Percentiles rank a stretch among this genome's conserved stretches.
Evolutionary conservation across 139 green algal genomes (phyloP).

Genomic region (Desmodesmus armatus): DNA sequence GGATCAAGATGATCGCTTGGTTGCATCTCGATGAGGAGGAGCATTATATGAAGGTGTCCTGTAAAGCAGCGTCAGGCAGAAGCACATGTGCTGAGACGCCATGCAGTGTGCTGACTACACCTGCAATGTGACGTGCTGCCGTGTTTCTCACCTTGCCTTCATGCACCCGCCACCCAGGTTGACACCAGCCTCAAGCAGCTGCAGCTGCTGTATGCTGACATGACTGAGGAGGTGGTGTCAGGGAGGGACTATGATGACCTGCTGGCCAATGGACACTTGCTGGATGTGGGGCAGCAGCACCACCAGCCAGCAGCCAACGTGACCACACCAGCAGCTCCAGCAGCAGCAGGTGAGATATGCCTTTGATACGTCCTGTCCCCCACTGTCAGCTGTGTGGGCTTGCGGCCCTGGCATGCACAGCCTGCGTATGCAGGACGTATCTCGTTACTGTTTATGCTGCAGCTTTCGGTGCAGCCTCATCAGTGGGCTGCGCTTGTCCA

Average conservation of each 20-base stretch:
- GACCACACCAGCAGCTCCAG: background rate
- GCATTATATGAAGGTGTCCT: too few species aligned
- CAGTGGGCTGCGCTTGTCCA: too few species aligned
- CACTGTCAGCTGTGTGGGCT: too few species aligned
- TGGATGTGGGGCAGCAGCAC: background rate
- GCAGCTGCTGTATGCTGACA: slow-evolving; percentile 41
- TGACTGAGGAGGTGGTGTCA: background rate
- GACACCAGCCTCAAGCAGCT: background rate
- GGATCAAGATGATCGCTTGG: too few species aligned
- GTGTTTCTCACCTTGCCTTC: background rate
- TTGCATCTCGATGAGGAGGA: too few species aligned
- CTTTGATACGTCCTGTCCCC: too few species aligned
- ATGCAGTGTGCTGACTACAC: background rate
- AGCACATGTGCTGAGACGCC: background rate
- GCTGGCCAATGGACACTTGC: slow-evolving; percentile 8
- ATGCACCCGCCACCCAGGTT: background rate
- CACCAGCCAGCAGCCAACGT: background rate
- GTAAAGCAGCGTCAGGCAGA: background rate
- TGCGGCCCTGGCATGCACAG: too few species aligned
- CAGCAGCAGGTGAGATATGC: too few species aligned
- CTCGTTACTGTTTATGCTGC: too few species aligned
- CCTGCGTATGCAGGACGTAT: too few species aligned
- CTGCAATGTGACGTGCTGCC: background rate
- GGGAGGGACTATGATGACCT: slow-evolving; percentile 27
- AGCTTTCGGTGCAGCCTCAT: too few species aligned